Evolutionary conservation across 805 yeast genomes (phyloP).

Genomic region (Saccharomycopsis sp.): DNA sequence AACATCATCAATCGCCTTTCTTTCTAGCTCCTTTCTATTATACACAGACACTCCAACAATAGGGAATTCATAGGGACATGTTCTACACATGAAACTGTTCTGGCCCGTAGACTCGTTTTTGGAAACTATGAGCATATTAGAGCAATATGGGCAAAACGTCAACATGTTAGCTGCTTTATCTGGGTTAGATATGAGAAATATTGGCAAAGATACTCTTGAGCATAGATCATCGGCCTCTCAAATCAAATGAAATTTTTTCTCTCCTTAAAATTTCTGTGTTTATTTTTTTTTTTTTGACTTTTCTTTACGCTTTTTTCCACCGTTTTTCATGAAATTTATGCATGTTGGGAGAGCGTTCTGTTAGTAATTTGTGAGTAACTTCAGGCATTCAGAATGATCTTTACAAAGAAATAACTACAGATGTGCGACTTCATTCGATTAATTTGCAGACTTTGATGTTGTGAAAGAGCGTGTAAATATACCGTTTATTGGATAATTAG

Average conservation of each 20-base stretch:
- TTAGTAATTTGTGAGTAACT: not conserved
- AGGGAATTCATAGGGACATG: conserved; percentile 94
- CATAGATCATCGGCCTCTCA: not conserved
- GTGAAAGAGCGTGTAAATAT: no score
- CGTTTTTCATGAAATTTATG: no score
- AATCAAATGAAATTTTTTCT: not conserved
- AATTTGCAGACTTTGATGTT: no score
- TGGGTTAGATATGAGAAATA: no score
- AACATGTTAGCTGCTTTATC: conserved; percentile 46
- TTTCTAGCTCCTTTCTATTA: conserved; percentile 73
- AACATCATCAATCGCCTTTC: conserved; percentile 93
- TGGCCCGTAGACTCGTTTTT: conserved; percentile 48
- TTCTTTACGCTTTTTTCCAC: no score
- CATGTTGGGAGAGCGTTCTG: not conserved
- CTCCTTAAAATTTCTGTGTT: not conserved
- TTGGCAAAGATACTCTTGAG: no score
- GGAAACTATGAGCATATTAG: conserved; percentile 76
- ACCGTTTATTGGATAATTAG: no score
- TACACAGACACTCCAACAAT: conserved; percentile 76
- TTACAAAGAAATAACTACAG: no score
- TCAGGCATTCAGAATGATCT: no score
- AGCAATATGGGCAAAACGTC: conserved; percentile 91
- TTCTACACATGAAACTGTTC: conserved; percentile 76
- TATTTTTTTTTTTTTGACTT: not conserved
- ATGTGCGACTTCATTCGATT: no score